phyloP scores from a whole-genome alignment of 768 basidiomycete species.

The Hygrophorus pudorinus region DNA sequence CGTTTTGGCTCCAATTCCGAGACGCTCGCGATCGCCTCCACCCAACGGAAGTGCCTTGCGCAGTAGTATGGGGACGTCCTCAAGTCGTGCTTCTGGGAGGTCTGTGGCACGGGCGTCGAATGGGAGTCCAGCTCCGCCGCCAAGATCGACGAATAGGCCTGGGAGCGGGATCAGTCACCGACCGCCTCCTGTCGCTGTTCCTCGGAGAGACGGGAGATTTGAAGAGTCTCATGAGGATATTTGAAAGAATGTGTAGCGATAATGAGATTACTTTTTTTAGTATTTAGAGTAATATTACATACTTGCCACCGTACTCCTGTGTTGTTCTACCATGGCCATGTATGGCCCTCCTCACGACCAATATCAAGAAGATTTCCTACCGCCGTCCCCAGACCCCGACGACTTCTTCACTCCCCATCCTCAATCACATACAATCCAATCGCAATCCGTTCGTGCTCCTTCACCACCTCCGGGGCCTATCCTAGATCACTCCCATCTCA shows the following conservation, averaged over 20 bases:
- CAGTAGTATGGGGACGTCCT: slow-evolving; percentile 2
- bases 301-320: no score
- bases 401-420: slow-evolving; percentile 35
- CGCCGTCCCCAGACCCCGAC: slow-evolving; percentile 21
- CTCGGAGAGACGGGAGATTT: slow-evolving; percentile 51
- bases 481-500: slow-evolving; percentile 86
- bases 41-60: slow-evolving; percentile 18
- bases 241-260: no score
- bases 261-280: no score
- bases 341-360: not conserved
- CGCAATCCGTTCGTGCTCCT: slow-evolving; percentile 36
- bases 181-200: slow-evolving; percentile 41
- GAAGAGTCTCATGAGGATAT: no score
- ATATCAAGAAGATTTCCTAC: not conserved
- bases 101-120: slow-evolving; percentile 21
- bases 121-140: slow-evolving; percentile 46
- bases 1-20: slow-evolving; percentile 23
- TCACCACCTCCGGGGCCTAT: slow-evolving; percentile 65
- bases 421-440: slow-evolving; percentile 19
- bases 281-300: no score
- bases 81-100: slow-evolving; percentile 9
- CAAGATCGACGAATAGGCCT: slow-evolving; percentile 59
- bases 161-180: slow-evolving; percentile 40
- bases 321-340: no score
- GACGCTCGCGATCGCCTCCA: slow-evolving; percentile 23